phyloP scores from a whole-genome alignment of 441 rosid species.

The Euphorbia schlechtendalii region DNA sequence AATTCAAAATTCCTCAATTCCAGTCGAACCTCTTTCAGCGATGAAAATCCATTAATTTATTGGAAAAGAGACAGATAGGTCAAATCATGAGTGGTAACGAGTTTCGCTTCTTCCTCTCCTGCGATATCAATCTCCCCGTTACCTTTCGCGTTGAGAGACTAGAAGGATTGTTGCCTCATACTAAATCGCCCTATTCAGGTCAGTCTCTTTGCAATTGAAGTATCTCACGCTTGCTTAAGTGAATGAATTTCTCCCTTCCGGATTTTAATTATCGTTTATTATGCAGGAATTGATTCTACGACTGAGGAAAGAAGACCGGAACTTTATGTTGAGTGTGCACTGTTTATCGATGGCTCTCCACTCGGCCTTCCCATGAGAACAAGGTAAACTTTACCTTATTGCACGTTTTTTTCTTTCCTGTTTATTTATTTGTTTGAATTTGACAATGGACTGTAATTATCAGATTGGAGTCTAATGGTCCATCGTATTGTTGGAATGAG shows the following conservation, averaged over 20 bases:
- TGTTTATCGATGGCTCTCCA: conserved; percentile 86
- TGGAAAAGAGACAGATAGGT: neutral
- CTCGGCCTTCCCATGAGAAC: conserved; percentile 91
- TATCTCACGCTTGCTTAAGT: neutral
- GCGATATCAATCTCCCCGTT: conserved; percentile 89
- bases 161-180: conserved; percentile 59
- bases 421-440: neutral
- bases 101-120: conserved; percentile 89
- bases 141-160: conserved; percentile 83
- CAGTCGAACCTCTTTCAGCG: neutral
- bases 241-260: conserved; percentile 4
- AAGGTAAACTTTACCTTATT: conserved; percentile 31
- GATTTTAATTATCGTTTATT: conserved; percentile 4
- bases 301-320: conserved; percentile 63
- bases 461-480: conserved; percentile 79
- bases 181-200: conserved; percentile 55
- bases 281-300: conserved; percentile 36
- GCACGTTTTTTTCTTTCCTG: neutral
- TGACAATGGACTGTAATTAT: neutral
- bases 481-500: conserved; percentile 80
- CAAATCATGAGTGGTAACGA: conserved; percentile 65
- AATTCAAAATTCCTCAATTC: conserved; percentile 1
- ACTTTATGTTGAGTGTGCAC: conserved; percentile 74
- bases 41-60: conserved; percentile 3
- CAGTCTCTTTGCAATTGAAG: neutral